These are phyloP conservation scores for Fusarium oxysporum DNA, from an alignment of 2,329 filamentous ascomycete genomes.

Conservation along the genomic window DNA sequence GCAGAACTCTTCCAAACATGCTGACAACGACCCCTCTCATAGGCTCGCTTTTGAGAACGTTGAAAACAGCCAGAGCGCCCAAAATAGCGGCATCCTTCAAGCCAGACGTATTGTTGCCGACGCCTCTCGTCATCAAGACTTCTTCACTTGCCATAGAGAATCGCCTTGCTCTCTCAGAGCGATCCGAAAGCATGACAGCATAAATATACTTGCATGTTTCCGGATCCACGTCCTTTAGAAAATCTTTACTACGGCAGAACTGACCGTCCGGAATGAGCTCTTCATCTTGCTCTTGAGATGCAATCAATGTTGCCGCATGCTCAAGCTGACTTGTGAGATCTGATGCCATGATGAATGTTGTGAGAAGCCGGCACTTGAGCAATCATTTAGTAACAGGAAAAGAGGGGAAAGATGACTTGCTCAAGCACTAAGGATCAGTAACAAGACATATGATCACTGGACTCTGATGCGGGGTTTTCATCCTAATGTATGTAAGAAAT, in stretches of 20 bases:
- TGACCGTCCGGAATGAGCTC: background rate
- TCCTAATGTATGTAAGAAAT: background rate
- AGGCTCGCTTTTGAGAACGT: background rate
- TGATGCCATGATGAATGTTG: background rate
- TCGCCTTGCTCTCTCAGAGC: background rate
- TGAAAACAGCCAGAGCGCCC: background rate
- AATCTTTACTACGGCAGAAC: background rate
- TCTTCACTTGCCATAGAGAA: background rate
- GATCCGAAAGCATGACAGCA: background rate
- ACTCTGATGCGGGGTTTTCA: background rate
- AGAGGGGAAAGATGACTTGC: background rate
- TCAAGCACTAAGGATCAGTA: background rate
- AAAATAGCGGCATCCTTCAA: background rate
- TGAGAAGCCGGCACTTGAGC: rapidly evolving
- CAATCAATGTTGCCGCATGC: background rate
- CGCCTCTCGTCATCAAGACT: background rate
- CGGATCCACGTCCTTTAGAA: background rate
- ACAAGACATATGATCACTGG: background rate
- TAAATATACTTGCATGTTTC: background rate
- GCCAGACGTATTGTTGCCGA: background rate
- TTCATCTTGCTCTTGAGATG: background rate
- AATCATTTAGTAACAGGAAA: background rate
- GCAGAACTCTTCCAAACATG: background rate
- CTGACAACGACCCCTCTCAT: background rate
- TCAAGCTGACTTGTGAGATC: background rate